Evolutionary conservation across 768 basidiomycete genomes (phyloP).

Genomic region (Leccinum truebloodii): DNA sequence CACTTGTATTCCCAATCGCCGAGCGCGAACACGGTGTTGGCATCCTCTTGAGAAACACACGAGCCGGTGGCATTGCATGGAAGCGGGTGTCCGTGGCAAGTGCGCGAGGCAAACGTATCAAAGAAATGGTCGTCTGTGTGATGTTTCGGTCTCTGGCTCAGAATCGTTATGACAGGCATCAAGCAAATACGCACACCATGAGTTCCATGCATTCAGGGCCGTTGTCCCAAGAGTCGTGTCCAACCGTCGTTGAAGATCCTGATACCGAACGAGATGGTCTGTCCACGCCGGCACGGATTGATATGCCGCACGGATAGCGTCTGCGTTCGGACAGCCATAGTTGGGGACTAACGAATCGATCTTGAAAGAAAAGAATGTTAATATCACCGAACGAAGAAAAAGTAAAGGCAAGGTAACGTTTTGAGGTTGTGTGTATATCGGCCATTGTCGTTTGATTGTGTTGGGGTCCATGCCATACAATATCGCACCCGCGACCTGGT

Average conservation of each 20-base stretch:
- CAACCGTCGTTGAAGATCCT: conserved; percentile 38
- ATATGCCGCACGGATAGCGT: conserved; percentile 39
- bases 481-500: conserved; percentile 47
- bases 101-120: conserved; percentile 51
- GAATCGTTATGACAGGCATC: not conserved
- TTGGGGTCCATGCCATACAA: conserved; percentile 46
- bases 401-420: conserved; percentile 31
- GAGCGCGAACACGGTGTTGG: conserved; percentile 52
- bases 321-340: conserved; percentile 45
- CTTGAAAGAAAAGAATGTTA: conserved; percentile 20
- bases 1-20: conserved; percentile 65
- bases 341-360: conserved; percentile 50
- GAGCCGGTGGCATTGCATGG: conserved; percentile 45
- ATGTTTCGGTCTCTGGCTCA: not conserved
- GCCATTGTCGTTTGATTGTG: conserved; percentile 34
- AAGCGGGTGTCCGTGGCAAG: conserved; percentile 41
- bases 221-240: conserved; percentile 42
- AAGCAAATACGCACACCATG: conserved; percentile 42
- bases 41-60: conserved; percentile 46
- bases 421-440: conserved; percentile 43
- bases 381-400: not conserved
- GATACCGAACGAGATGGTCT: conserved; percentile 41
- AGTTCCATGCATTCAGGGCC: conserved; percentile 42
- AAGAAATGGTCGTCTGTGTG: conserved; percentile 44
- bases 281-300: conserved; percentile 49